Base-by-base conservation (phyloP, 306 rosid genomes). In the Quillaja saponaria region DNA sequence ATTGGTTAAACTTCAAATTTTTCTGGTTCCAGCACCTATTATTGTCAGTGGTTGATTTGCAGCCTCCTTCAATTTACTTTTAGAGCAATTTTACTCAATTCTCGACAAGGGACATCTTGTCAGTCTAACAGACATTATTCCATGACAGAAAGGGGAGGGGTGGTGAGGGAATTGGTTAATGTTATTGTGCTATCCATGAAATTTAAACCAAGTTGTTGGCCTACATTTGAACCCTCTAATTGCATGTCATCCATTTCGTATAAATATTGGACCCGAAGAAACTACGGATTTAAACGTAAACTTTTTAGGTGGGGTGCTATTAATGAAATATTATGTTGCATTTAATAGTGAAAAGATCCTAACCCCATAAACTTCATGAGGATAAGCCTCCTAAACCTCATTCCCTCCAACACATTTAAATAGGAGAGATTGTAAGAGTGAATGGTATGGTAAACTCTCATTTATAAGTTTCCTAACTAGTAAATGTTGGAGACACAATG, bases 391-490 rank as follows among this genome's bases (percentile, higher is more conserved):
- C 46, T 21, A 35, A 61, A n/a, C n/a, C n/a, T n/a, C n/a, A n/a
- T n/a, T 25, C 46, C 47, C 15, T 55, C 68, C 69, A 46, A 78
- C 61, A 38, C 37, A 68, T 59, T 73, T 69, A 55, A 78, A 69
- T 63, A 4, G 31, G 31, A 25, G 4, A 4, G 31, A 2, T 1
- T 25, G 31, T 25, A 40, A 21, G 61, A 25, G 37, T 53, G n/a
- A 14, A 65, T 20, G 56, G 47, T 33, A 67, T 48, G 15, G 69
- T 39, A 25, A 41, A 49, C 10, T 10, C 39, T 63, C 20, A 47
- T 16, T 0, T 37, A 15, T 8, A 46, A 64, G 61, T 40, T 65
- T 10, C 47, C 57, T 28, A 37, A 41, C 4, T 25, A n/a, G n/a
- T n/a, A n/a, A n/a, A n/a, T n/a, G n/a, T n/a, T n/a, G n/a, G n/a